Conservation (phyloP, 345 rosid species). For the Salix exigua region DNA sequence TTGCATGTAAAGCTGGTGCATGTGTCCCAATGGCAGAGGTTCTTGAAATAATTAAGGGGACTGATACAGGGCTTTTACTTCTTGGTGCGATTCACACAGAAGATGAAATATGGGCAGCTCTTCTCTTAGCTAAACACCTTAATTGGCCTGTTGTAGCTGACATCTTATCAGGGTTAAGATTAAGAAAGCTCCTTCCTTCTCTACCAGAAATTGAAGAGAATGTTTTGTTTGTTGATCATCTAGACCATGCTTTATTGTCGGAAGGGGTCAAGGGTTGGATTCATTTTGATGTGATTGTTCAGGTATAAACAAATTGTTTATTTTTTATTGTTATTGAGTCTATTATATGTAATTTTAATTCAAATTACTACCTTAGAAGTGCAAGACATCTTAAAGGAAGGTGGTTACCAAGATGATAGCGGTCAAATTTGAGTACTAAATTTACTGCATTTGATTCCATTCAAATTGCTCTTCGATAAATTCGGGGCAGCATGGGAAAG, state of each 20-base stretch:
- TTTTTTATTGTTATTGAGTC: neutral
- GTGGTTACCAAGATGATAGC: neutral
- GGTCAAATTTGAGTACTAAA: neutral
- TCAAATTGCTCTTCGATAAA: neutral
- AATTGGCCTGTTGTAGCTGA: conserved; percentile 89
- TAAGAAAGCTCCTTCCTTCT: conserved; percentile 57
- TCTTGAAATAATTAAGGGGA: conserved; percentile 45
- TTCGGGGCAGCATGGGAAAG: neutral
- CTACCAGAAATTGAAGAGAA: conserved; percentile 44
- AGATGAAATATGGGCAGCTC: conserved; percentile 91
- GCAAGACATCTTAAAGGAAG: neutral
- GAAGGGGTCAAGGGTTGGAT: conserved; percentile 54
- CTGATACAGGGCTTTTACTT: conserved; percentile 62
- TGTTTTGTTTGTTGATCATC: conserved; percentile 64
- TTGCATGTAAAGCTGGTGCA: conserved; percentile 23
- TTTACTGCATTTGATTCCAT: neutral
- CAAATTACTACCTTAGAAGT: neutral
- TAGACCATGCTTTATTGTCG: conserved; percentile 82
- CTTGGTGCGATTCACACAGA: conserved; percentile 64
- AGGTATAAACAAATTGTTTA: conserved; percentile 45
- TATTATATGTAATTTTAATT: conserved; percentile 6
- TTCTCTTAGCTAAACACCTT: conserved; percentile 78
- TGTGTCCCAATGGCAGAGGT: conserved; percentile 46
- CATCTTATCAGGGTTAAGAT: conserved; percentile 81
- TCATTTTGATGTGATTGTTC: conserved; percentile 66